These are phyloP conservation scores for Fusarium duplospermum DNA, from an alignment of 2,329 filamentous ascomycete genomes.

Conservation along the genomic window DNA sequence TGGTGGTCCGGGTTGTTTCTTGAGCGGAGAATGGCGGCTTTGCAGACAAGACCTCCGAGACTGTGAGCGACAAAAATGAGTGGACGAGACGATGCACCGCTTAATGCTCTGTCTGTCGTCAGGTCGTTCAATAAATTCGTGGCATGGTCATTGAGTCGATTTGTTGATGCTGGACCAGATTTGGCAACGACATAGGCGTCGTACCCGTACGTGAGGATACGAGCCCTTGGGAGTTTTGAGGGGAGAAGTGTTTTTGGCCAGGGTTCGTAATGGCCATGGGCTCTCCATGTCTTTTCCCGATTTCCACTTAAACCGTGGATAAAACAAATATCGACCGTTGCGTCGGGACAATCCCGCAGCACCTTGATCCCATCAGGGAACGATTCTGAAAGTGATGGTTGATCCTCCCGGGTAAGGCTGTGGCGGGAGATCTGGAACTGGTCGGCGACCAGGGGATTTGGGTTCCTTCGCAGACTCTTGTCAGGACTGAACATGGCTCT, in stretches of 20 bases:
- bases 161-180: constrained; percentile 39
- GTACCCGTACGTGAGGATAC: constrained; percentile 56
- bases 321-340: constrained; percentile 48
- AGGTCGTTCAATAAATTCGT: constrained; percentile 46
- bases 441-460: background rate
- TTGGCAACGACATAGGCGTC: constrained; percentile 45
- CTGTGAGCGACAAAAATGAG: constrained; percentile 54
- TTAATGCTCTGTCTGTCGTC: constrained; percentile 33
- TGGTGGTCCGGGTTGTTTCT: constrained; percentile 46
- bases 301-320: constrained; percentile 56
- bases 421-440: background rate
- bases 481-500: background rate
- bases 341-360: constrained; percentile 12
- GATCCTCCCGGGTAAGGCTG: background rate
- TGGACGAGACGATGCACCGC: constrained; percentile 30
- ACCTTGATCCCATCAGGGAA: constrained; percentile 28
- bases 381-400: background rate
- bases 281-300: constrained; percentile 54
- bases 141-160: constrained; percentile 46
- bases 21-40: constrained; percentile 50
- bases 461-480: background rate
- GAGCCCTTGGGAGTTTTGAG: constrained; percentile 43
- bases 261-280: constrained; percentile 37
- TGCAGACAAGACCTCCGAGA: constrained; percentile 54
- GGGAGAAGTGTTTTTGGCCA: constrained; percentile 52